These are phyloP conservation scores for Vanrija sp. DNA, from an alignment of 1,284 basidiomycete genomes.

Conservation along the genomic window DNA sequence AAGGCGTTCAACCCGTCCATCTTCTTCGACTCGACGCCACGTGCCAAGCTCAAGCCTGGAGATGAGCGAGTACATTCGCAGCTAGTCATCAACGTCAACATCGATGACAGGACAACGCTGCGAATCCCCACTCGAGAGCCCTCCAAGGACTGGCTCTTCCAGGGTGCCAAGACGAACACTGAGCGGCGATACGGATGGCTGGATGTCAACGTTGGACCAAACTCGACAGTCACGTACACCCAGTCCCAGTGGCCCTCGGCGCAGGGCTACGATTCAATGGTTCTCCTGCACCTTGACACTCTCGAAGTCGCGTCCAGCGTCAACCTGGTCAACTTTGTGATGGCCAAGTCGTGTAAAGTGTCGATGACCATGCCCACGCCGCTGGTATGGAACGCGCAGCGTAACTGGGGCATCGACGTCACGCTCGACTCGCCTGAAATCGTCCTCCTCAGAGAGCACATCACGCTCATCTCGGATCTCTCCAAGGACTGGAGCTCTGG, in stretches of 20 bases:
- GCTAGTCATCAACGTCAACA: conserved; percentile 71
- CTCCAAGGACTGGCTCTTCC: conserved; percentile 44
- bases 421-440: conserved; percentile 67
- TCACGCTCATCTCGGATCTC: conserved; percentile 85
- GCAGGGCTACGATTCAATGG: conserved; percentile 68
- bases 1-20: conserved; percentile 73
- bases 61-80: conserved; percentile 75
- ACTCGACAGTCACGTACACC: conserved; percentile 75
- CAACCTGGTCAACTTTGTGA: conserved; percentile 74
- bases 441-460: conserved; percentile 79
- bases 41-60: conserved; percentile 62
- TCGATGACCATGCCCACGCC: conserved; percentile 52
- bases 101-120: conserved; percentile 69
- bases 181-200: conserved; percentile 64
- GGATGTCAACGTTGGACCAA: conserved; percentile 68
- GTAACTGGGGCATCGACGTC: conserved; percentile 71
- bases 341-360: conserved; percentile 65
- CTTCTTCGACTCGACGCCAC: conserved; percentile 63
- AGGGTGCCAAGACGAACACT: conserved; percentile 33
- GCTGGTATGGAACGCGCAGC: conserved; percentile 55
- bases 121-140: conserved; percentile 81
- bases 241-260: conserved; percentile 72
- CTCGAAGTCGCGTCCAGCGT: conserved; percentile 75
- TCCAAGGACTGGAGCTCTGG: conserved; percentile 84
- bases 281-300: conserved; percentile 78